A percentile compares a stretch with the other conserved stretches of the same genome.
Conservation (phyloP, 495 filamentous ascomycete species). For the Hypoxylon intermedium region DNA sequence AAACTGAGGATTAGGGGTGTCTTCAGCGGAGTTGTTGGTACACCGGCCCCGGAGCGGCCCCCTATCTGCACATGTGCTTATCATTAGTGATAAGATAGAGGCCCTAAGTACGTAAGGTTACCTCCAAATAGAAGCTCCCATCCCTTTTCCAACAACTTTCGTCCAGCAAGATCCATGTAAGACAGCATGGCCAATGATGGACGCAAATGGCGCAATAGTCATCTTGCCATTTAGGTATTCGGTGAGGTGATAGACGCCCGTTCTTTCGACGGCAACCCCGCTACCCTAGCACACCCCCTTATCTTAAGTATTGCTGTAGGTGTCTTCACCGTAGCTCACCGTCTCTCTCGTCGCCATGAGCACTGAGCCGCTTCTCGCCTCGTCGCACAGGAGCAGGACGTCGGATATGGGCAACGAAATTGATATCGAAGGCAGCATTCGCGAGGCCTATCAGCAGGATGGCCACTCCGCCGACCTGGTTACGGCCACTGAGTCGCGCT, state of each 20-base stretch:
- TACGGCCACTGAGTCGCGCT: constrained; percentile 45
- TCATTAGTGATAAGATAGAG: constrained; percentile 15
- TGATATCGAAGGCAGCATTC: constrained; percentile 5
- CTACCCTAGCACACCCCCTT: neutral
- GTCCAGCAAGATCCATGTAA: constrained; percentile 3
- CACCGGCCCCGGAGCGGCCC: neutral
- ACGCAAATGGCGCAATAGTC: constrained; percentile 24
- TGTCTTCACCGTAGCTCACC: neutral
- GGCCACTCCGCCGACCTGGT: constrained; percentile 34
- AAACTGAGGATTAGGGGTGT: neutral
- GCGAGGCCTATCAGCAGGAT: constrained; percentile 2
- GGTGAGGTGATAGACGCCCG: constrained; percentile 7
- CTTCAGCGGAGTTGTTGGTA: too few species aligned
- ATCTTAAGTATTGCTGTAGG: neutral
- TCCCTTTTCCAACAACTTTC: constrained; percentile 1
- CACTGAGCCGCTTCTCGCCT: constrained; percentile 31
- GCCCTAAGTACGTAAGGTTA: neutral
- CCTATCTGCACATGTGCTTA: constrained; percentile 4
- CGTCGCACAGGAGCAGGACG: constrained; percentile 11
- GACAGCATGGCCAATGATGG: constrained; percentile 17
- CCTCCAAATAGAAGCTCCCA: neutral
- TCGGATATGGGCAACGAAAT: constrained; percentile 20
- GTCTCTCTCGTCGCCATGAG: constrained; percentile 22
- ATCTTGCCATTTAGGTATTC: constrained; percentile 6
- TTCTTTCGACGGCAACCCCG: constrained; percentile 1